phyloP scores from a whole-genome alignment of 2,329 filamentous ascomycete species.

The Cordyceps pruinosa region DNA sequence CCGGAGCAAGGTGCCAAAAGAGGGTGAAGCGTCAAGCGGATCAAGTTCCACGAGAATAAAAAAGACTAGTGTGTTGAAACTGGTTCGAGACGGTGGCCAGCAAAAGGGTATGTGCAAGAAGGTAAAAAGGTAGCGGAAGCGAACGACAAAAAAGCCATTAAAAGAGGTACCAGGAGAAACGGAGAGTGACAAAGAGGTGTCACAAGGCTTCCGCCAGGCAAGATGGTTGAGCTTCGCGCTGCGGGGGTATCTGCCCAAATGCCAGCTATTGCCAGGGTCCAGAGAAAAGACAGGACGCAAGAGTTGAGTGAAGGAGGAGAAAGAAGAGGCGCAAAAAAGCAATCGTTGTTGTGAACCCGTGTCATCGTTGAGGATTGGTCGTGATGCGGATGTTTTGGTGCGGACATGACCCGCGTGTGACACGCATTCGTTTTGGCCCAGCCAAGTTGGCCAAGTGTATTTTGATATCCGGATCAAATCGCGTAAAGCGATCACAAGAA shows the following conservation, averaged over 20 bases:
- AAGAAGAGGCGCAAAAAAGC: not conserved
- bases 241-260: constrained; percentile 14
- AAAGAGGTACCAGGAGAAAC: constrained; percentile 7
- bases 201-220: constrained; percentile 1
- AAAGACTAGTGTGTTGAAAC: constrained; percentile 6
- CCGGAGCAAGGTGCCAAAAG: constrained; percentile 5
- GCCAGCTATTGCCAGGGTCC: constrained; percentile 6
- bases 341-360: constrained; percentile 4
- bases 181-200: not conserved
- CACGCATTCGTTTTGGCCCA: constrained; percentile 25
- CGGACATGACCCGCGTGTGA: constrained; percentile 16
- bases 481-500: constrained; percentile 13
- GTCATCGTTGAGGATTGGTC: constrained; percentile 7
- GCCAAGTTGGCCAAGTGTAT: constrained; percentile 15
- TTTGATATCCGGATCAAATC: constrained; percentile 17
- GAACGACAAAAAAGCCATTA: constrained; percentile 4
- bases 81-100: constrained; percentile 11
- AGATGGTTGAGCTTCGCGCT: constrained; percentile 8
- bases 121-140: constrained; percentile 10
- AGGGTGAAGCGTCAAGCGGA: constrained; percentile 6
- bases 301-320: not conserved
- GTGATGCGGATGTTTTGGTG: not conserved
- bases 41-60: not conserved
- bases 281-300: not conserved
- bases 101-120: constrained; percentile 13